Percentiles rank a stretch among this genome's conserved stretches.
Conservation (phyloP, 2,329 filamentous ascomycete species). For the Sporothrix euskadiensis region DNA sequence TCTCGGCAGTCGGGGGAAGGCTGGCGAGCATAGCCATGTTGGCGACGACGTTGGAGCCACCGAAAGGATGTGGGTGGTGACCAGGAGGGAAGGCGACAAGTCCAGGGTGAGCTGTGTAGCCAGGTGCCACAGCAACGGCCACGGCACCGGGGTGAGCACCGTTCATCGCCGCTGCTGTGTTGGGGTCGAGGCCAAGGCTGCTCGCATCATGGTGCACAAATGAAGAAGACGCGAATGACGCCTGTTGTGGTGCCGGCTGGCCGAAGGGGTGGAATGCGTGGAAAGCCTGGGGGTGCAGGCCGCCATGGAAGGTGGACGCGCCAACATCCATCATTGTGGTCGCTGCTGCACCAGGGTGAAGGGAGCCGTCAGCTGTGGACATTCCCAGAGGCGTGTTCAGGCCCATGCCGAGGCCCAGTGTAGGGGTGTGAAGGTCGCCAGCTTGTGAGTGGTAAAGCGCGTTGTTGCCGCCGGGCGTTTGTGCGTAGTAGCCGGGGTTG, state of each 20-base stretch:
- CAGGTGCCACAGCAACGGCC: neutral
- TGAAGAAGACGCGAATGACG: slow-evolving; percentile 71
- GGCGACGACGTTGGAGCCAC: slow-evolving; percentile 14
- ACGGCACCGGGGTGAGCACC: slow-evolving; percentile 46
- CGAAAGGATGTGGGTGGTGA: slow-evolving; percentile 26
- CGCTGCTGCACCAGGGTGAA: slow-evolving; percentile 54
- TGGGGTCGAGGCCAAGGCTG: slow-evolving; percentile 70
- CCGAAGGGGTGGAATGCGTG: slow-evolving; percentile 72
- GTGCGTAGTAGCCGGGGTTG: slow-evolving; percentile 75
- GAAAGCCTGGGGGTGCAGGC: slow-evolving; percentile 50
- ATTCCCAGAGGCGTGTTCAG: slow-evolving; percentile 80
- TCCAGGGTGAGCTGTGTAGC: slow-evolving; percentile 17
- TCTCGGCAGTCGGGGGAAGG: slow-evolving; percentile 60
- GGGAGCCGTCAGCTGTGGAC: slow-evolving; percentile 64
- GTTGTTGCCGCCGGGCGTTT: slow-evolving; percentile 78
- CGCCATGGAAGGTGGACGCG: slow-evolving; percentile 60
- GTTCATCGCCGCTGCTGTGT: slow-evolving; percentile 67
- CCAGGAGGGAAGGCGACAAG: slow-evolving; percentile 26
- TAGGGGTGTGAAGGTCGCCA: slow-evolving; percentile 83
- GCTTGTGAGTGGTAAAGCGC: slow-evolving; percentile 80
- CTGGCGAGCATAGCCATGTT: slow-evolving; percentile 46
- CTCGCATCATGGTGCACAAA: slow-evolving; percentile 80
- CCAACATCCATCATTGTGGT: slow-evolving; percentile 64
- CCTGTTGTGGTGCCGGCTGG: slow-evolving; percentile 57
- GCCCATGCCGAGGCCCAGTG: slow-evolving; percentile 70